These are phyloP conservation scores for Penicillium sp. DNA, from an alignment of 2,329 filamentous ascomycete genomes.

Conservation along the genomic window DNA sequence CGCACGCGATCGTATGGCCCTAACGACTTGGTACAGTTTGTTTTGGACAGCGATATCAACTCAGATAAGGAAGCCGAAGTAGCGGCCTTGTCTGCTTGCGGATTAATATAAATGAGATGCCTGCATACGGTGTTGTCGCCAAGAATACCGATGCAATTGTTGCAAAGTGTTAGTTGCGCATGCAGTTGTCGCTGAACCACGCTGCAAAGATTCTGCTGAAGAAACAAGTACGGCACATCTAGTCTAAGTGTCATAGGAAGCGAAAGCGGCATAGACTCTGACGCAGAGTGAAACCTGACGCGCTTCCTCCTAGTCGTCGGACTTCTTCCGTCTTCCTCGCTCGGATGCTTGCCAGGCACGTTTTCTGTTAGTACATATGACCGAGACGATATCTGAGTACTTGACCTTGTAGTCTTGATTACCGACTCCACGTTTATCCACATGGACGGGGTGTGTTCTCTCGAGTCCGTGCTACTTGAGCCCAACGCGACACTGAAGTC, in stretches of 20 bases:
- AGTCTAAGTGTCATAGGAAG: background rate
- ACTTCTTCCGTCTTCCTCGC: background rate
- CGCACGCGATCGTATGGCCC: background rate
- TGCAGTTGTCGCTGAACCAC: background rate
- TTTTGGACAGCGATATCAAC: background rate
- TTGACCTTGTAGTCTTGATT: background rate
- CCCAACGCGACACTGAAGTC: background rate
- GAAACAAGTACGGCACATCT: background rate
- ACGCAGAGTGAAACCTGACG: background rate
- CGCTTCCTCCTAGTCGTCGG: background rate
- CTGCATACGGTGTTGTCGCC: background rate
- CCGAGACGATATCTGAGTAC: background rate
- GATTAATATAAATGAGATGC: background rate
- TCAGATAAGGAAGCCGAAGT: background rate
- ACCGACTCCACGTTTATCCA: conserved; percentile 1
- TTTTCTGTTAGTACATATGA: too few species aligned
- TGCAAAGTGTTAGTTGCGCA: background rate
- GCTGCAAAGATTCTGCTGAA: background rate
- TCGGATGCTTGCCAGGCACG: too few species aligned
- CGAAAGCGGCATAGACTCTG: background rate
- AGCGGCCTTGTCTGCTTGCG: background rate
- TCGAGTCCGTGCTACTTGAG: background rate
- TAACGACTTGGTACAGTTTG: background rate
- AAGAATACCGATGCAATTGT: background rate
- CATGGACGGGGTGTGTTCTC: background rate